Base-by-base conservation (phyloP, 192 early-diverging fungal genomes). In the Chytriomyces confervae region DNA sequence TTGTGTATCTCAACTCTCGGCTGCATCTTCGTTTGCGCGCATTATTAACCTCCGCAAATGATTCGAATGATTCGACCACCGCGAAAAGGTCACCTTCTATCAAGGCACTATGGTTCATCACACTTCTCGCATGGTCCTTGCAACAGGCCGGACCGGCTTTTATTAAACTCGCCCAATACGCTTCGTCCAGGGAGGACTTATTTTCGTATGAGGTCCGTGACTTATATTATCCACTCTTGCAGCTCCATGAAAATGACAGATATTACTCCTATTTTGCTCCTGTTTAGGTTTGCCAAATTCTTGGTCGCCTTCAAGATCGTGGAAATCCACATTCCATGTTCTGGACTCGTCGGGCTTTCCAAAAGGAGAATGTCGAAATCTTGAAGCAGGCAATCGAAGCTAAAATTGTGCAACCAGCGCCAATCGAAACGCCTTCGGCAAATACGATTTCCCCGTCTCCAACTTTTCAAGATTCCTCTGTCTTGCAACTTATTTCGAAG, bases 161-260 rank as follows among this genome's bases (percentile, higher is more conserved):
- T 84, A 95, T 97, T 71, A 99, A 99, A 48, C 53, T 79, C 46
- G 91, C 93, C 6, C 97, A 99, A 88, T 99, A 95, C 93, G 93
- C 95, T 0, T 94, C 93, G 44, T 96, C 95, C 18, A 85, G 97
- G 44, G 90, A 91, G 20, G 97, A 99, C 77, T 80, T 99, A 11
- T 76, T 64, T 63, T 66, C 74, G 5, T 66, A 50, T 43, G 74
- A 76, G 61, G 64, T 70, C 1, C 5, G 53, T n/a, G 53, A 57
- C 1, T 3, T 64, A 0, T 64, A 3, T 18, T 57, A 49, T 16
- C 16, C 20, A 68, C 20, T 43, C 43, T 46, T 6, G 43, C 9
- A 5, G 8, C 16, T 3, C 44, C 36, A 68, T 68, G 2, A 13
- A 27, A 65, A 65, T 36, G 16, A 65, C 2, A 94, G 97, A 57